These are phyloP conservation scores for Botryotinia convoluta DNA, from an alignment of 2,329 filamentous ascomycete genomes.

Conservation along the genomic window DNA sequence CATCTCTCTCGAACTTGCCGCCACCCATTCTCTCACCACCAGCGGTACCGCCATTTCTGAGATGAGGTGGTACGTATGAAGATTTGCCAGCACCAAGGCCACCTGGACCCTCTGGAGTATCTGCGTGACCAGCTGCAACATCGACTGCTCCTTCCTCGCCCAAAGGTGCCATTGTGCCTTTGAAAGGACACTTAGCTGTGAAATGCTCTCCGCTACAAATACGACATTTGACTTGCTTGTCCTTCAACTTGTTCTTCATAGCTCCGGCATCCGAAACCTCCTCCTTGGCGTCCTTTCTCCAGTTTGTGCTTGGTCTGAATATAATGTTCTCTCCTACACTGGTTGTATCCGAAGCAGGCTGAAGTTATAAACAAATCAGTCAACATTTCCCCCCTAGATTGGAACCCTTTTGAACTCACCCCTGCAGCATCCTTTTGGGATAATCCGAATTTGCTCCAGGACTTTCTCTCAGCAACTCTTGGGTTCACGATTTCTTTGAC, in stretches of 20 bases:
- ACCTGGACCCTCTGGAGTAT: conserved; percentile 48
- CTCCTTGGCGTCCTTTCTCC: conserved; percentile 84
- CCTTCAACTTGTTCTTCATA: conserved; percentile 83
- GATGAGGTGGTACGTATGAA: conserved; percentile 90
- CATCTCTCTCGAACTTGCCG: conserved; percentile 93
- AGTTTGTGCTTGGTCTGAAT: conserved; percentile 90
- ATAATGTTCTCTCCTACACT: conserved; percentile 81
- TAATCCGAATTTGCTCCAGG: conserved; percentile 88
- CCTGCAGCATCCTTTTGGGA: conserved; percentile 82
- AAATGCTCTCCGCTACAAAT: conserved; percentile 99
- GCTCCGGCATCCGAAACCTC: conserved; percentile 73
- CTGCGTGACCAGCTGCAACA: conserved; percentile 49
- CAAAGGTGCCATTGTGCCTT: conserved; percentile 96
- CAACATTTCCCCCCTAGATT: not conserved
- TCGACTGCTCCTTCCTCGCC: conserved; percentile 57
- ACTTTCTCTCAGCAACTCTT: conserved; percentile 89
- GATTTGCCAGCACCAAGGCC: conserved; percentile 65
- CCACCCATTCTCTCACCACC: conserved; percentile 77
- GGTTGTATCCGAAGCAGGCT: conserved; percentile 25
- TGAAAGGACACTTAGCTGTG: conserved; percentile 98
- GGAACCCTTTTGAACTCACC: conserved; percentile 35
- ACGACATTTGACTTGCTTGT: conserved; percentile 99
- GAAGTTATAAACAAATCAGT: conserved; percentile 12
- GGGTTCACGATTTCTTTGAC: conserved; percentile 95
- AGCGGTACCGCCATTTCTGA: conserved; percentile 66